Percentiles rank a stretch among this genome's conserved stretches.
Conservation (phyloP, 768 basidiomycete genomes). For the Termitomyces sp. region DNA sequence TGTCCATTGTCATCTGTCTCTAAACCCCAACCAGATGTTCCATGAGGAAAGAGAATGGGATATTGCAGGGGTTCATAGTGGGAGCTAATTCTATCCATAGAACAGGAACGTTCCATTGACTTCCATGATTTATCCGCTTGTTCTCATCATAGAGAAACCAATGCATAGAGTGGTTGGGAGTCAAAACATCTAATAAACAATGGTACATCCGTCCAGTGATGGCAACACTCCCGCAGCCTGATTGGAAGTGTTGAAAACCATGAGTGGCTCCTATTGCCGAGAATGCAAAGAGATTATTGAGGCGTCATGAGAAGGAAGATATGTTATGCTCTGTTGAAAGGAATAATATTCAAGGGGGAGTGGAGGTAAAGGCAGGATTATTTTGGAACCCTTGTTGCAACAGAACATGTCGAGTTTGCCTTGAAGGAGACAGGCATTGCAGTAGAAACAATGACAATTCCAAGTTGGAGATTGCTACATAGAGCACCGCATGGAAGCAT, state of each 20-base stretch:
- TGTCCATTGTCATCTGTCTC: background rate
- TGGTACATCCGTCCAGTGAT: background rate
- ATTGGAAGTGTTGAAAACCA: background rate
- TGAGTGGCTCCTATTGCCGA: background rate
- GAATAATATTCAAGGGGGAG: too few relatives aligned
- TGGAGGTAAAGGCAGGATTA: too few relatives aligned
- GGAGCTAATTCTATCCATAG: background rate
- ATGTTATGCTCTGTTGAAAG: background rate
- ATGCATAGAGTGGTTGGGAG: background rate
- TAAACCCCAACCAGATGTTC: constrained; percentile 2
- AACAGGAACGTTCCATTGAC: background rate
- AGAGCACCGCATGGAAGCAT: too few relatives aligned
- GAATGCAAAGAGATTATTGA: background rate
- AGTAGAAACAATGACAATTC: too few relatives aligned
- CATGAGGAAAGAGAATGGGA: constrained; percentile 1
- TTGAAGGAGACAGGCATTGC: too few relatives aligned
- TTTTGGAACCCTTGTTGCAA: too few relatives aligned
- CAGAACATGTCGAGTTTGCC: too few relatives aligned
- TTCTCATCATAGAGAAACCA: background rate
- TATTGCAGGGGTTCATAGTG: constrained; percentile 7
- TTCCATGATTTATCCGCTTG: background rate
- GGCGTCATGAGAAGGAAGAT: background rate
- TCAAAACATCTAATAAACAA: background rate
- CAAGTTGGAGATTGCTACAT: too few relatives aligned
- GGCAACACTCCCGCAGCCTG: background rate